Percentiles rank a stretch among this genome's conserved stretches.
Evolutionary conservation across 1,139 yeast genomes (phyloP).

Genomic region (Taiozyma sp.): DNA sequence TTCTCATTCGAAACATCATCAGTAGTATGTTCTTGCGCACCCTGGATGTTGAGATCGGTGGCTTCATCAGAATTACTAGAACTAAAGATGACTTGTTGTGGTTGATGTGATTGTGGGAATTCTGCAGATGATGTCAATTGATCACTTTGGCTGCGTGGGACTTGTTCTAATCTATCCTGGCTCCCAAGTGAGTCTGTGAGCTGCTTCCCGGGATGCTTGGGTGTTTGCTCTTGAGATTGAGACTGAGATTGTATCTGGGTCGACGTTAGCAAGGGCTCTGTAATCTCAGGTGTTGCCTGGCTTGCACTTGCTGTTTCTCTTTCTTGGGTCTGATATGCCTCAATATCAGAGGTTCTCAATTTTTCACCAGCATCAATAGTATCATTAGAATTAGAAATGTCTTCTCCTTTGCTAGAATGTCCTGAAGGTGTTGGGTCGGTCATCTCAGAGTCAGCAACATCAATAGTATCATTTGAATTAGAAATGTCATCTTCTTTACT

Average conservation of each 20-base stretch:
- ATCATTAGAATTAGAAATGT: not conserved
- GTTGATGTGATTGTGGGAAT: not conserved
- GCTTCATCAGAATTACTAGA: not conserved
- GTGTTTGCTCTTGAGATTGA: not conserved
- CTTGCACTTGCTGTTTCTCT: not conserved
- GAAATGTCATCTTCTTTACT: not conserved
- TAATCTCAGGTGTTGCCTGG: not conserved
- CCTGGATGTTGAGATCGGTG: not conserved
- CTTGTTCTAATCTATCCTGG: not conserved
- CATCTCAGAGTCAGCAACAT: too few relatives aligned
- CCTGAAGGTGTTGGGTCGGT: not conserved
- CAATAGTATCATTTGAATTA: not conserved
- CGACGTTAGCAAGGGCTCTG: not conserved
- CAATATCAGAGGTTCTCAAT: not conserved
- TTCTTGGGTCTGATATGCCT: not conserved
- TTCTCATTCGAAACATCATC: not conserved
- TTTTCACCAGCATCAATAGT: not conserved
- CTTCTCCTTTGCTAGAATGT: not conserved
- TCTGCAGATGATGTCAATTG: not conserved
- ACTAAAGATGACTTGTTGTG: not conserved
- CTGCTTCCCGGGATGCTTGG: not conserved
- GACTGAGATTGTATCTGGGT: not conserved
- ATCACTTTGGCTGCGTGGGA: not conserved
- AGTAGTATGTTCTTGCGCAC: not conserved
- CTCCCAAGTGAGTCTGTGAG: not conserved